Conservation (phyloP, 2,329 filamentous ascomycete species). For the Pyrenophora seminiperda region DNA sequence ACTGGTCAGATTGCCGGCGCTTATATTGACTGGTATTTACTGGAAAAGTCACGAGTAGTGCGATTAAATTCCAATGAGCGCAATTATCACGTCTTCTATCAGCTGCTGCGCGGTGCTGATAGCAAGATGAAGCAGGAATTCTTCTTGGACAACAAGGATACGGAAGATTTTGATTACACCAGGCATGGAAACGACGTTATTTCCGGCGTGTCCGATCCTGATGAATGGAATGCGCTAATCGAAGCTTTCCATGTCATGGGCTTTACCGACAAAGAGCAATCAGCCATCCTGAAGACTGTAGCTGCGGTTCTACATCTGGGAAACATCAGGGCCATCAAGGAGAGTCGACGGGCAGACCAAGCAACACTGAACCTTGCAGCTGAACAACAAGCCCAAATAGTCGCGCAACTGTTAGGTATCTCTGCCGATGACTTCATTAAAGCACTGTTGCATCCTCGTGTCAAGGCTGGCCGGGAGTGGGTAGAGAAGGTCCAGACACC, state of each 20-base stretch:
- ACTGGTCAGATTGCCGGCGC: constrained; percentile 90
- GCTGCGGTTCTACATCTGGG: constrained; percentile 92
- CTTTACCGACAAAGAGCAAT: constrained; percentile 83
- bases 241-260: constrained; percentile 96
- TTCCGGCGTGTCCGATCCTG: constrained; percentile 82
- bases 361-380: constrained; percentile 79
- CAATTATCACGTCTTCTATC: constrained; percentile 98
- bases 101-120: constrained; percentile 85
- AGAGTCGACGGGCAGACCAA: constrained; percentile 89
- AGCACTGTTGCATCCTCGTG: constrained; percentile 86
- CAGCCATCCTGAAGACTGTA: constrained; percentile 81
- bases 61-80: constrained; percentile 84
- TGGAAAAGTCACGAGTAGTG: constrained; percentile 98
- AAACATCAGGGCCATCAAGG: constrained; percentile 87
- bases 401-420: constrained; percentile 85
- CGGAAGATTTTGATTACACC: constrained; percentile 91
- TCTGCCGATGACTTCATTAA: constrained; percentile 83
- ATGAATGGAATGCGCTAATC: constrained; percentile 87
- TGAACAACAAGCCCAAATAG: constrained; percentile 73
- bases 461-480: constrained; percentile 96
- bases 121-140: constrained; percentile 74
- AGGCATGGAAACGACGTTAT: constrained; percentile 90
- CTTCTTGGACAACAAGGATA: constrained; percentile 72
- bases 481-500: constrained; percentile 98
- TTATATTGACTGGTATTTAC: constrained; percentile 97